phyloP scores from a whole-genome alignment of 2,329 filamentous ascomycete species.

The Triangularia setosa region DNA sequence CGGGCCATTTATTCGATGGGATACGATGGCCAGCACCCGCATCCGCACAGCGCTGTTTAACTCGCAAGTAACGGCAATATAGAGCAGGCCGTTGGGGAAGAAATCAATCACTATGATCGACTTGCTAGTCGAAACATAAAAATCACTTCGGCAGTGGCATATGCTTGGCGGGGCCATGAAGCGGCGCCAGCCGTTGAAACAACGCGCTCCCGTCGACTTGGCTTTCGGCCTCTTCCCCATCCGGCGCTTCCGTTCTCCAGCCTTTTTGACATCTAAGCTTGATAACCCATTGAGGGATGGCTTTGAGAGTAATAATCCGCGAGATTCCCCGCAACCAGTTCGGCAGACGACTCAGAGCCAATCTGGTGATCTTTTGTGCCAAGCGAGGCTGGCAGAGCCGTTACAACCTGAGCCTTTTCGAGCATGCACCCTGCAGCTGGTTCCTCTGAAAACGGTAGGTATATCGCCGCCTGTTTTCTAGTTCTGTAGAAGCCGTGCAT shows the following conservation, averaged over 20 bases:
- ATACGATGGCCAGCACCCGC: constrained; percentile 14
- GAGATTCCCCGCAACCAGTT: not conserved
- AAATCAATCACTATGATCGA: not conserved
- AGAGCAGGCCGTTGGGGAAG: not conserved
- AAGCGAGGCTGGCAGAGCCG: not conserved
- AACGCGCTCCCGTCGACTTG: not conserved
- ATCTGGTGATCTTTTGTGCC: not conserved
- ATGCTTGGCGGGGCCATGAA: not conserved
- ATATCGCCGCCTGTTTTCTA: constrained; percentile 3
- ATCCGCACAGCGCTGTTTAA: constrained; percentile 2
- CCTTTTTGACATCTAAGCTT: not conserved
- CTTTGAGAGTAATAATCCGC: not conserved
- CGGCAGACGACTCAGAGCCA: not conserved
- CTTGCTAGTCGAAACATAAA: not conserved
- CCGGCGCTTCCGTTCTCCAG: not conserved
- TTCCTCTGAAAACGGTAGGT: not conserved
- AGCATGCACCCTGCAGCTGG: not conserved
- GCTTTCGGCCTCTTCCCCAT: not conserved
- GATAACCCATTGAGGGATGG: not conserved
- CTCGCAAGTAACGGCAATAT: not conserved
- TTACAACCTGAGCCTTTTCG: not conserved
- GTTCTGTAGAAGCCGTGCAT: not conserved
- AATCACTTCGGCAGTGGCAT: not conserved
- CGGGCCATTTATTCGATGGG: constrained; percentile 17
- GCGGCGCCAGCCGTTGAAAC: not conserved